Percentiles rank a stretch among this genome's conserved stretches.
phyloP scores from a whole-genome alignment of 2,329 filamentous ascomycete species.

The Diplodia intermedia region DNA sequence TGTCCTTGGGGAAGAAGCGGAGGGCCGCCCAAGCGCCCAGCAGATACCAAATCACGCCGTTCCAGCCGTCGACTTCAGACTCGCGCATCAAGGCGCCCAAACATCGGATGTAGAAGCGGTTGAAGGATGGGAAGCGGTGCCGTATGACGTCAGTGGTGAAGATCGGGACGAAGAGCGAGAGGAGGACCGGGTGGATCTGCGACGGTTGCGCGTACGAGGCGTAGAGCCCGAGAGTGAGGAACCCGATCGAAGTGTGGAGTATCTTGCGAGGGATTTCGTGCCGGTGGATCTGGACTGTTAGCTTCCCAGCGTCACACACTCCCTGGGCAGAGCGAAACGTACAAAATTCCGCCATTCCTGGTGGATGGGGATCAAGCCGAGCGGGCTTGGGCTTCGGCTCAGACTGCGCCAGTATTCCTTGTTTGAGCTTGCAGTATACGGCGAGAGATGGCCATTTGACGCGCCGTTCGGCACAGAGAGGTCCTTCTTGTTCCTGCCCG shows the following conservation, averaged over 20 bases:
- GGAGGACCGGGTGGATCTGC: conserved; percentile 82
- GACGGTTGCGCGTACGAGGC: conserved; percentile 76
- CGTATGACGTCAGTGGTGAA: conserved; percentile 81
- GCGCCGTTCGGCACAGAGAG: conserved; percentile 52
- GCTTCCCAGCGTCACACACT: conserved; percentile 3
- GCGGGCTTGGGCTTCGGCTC: conserved; percentile 87
- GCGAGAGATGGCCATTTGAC: conserved; percentile 74
- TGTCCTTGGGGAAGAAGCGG: conserved; percentile 88
- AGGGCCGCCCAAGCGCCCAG: conserved; percentile 88
- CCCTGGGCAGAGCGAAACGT: conserved; percentile 37
- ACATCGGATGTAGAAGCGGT: conserved; percentile 82
- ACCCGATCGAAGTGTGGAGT: conserved; percentile 95
- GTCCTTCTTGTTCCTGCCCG: conserved; percentile 46
- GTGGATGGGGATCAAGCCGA: conserved; percentile 95
- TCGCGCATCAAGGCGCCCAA: conserved; percentile 96
- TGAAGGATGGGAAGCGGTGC: conserved; percentile 81
- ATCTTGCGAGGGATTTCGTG: conserved; percentile 92
- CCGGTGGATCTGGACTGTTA: conserved; percentile 67
- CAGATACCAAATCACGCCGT: conserved; percentile 96
- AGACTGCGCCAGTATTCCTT: conserved; percentile 85
- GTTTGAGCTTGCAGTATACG: conserved; percentile 60
- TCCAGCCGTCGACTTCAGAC: conserved; percentile 91
- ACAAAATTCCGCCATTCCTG: conserved; percentile 89
- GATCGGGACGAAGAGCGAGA: conserved; percentile 83
- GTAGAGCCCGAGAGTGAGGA: conserved; percentile 89